Percentiles rank a stretch among this genome's conserved stretches.
Evolutionary conservation across 352 stramenopile genomes (phyloP).

Genomic region (Phytopythium helicoides): DNA sequence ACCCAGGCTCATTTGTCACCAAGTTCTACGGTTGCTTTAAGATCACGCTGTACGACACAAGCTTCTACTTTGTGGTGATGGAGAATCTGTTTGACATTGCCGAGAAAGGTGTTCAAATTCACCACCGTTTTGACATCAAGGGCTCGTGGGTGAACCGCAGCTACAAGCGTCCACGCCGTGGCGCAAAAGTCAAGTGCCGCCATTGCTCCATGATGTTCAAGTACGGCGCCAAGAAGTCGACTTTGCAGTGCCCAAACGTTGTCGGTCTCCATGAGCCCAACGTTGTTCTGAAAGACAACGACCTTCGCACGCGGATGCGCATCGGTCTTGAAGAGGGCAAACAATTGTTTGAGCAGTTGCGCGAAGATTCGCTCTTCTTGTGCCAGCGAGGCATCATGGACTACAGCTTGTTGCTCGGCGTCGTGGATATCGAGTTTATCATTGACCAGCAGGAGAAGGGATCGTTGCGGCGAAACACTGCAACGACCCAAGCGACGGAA

Average conservation of each 20-base stretch:
- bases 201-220: slow-evolving; percentile 88
- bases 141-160: slow-evolving; percentile 90
- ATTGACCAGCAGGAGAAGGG: slow-evolving; percentile 43
- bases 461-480: slow-evolving; percentile 23
- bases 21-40: slow-evolving; percentile 91
- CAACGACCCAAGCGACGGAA: slow-evolving; percentile 23
- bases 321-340: slow-evolving; percentile 58
- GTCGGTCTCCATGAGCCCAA: slow-evolving; percentile 81
- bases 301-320: slow-evolving; percentile 76
- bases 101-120: slow-evolving; percentile 63
- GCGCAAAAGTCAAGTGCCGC: slow-evolving; percentile 79
- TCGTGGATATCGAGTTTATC: slow-evolving; percentile 81
- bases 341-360: slow-evolving; percentile 62
- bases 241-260: slow-evolving; percentile 76
- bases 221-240: slow-evolving; percentile 61
- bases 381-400: slow-evolving; percentile 87
- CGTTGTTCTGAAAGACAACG: slow-evolving; percentile 87
- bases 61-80: slow-evolving; percentile 93
- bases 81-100: slow-evolving; percentile 88
- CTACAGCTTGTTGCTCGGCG: slow-evolving; percentile 87
- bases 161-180: slow-evolving; percentile 69
- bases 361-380: slow-evolving; percentile 76
- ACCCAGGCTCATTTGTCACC: slow-evolving; percentile 77
- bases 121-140: slow-evolving; percentile 91
- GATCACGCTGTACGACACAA: slow-evolving; percentile 88